These are phyloP conservation scores for Metschnikowia gruessii DNA, from an alignment of 805 yeast genomes.

Conservation along the genomic window DNA sequence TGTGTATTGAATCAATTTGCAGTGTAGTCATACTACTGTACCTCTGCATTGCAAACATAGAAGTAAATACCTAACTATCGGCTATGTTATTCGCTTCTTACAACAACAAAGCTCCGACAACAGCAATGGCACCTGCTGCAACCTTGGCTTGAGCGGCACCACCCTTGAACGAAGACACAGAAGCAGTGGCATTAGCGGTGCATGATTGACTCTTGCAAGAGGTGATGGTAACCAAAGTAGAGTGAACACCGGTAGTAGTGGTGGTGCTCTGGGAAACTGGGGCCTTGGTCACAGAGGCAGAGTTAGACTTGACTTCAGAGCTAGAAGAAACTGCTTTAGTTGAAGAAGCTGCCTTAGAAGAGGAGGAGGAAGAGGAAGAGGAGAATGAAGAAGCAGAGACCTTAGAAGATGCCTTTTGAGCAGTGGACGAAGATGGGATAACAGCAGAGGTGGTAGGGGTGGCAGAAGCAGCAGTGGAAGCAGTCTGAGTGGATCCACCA, in stretches of 20 bases:
- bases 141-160: slow-evolving; percentile 16
- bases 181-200: slow-evolving; percentile 2
- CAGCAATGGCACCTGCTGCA: slow-evolving; percentile 19
- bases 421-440: no score
- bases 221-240: slow-evolving; percentile 29
- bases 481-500: slow-evolving; percentile 18
- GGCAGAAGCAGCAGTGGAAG: slow-evolving; percentile 20
- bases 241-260: slow-evolving; percentile 17
- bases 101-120: slow-evolving; percentile 19
- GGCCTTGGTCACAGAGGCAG: slow-evolving; percentile 14
- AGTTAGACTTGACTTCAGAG: slow-evolving; percentile 5
- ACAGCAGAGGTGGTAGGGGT: no score
- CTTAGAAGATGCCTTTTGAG: no score
- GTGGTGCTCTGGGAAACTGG: slow-evolving; percentile 13
- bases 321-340: slow-evolving; percentile 22
- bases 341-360: slow-evolving; percentile 26
- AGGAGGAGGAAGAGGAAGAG: slow-evolving; percentile 16
- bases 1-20: no score
- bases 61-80: no score
- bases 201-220: slow-evolving; percentile 22
- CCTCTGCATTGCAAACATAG: no score
- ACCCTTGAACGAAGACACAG: slow-evolving; percentile 8
- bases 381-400: no score
- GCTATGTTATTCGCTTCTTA: no score
- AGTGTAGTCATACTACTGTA: no score